Evolutionary conservation across 179 eudicot species (phyloP), one percentile per base, ranked within the genome.

Genomic region (Corrigiola litoralis): DNA sequence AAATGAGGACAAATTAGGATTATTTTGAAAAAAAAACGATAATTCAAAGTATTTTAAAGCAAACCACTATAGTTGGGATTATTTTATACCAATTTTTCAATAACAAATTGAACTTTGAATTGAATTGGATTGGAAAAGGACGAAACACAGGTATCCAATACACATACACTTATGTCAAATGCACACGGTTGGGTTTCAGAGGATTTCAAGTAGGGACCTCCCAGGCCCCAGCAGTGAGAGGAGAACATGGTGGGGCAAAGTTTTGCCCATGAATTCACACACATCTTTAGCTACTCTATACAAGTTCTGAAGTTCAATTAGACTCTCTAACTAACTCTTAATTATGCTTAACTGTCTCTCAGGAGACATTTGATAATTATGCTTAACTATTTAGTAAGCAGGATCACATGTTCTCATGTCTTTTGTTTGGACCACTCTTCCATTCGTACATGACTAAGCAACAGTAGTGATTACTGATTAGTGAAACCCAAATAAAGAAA

Each of bases 321-420:
- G 81, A 62, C 81, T 68, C 51, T 60, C 48, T 77, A 72, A 81
- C 81, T 50, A 47, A 69, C 72, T 62, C 70, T 75, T 82, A 77
- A 79, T 79, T 80, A 67, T 65, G 80, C 61, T 79, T 81, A 68
- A 65, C 76, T 67, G 40, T 66, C 48, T 71, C n/a, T n/a, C n/a
- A n/a, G n/a, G n/a, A n/a, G n/a, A n/a, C n/a, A n/a, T n/a, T 62
- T 72, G 68, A 77, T 82, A 77, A 79, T 79, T 80, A 67, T 65
- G 80, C 61, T 79, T 81, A 68, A 65, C 76, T 67, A 46, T 66
- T 53, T 71, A 41, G 73, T 68, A 62, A 82, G 58, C 78, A 80
- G 58, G 24, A 62, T 65, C 83, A 79, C 79, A 76, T 75, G 81
- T 74, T 40, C 48, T 56, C 55, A 46, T 61, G 68, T 70, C 58